Percentiles rank a stretch among this genome's conserved stretches.
Conservation (phyloP, 441 rosid species). For the Viola pubescens region DNA sequence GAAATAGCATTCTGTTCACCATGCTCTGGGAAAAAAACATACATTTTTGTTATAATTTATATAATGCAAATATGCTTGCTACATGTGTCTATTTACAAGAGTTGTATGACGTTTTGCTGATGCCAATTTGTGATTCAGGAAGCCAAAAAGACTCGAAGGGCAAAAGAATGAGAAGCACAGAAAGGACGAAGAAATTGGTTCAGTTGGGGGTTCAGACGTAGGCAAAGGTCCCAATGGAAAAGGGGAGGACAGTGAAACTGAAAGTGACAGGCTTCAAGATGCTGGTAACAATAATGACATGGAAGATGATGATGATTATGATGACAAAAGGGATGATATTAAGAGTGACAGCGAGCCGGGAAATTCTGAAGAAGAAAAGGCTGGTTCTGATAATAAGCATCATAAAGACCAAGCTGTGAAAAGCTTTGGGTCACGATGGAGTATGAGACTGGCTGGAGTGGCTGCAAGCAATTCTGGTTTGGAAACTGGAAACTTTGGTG, state of each 20-base stretch:
- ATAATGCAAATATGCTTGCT: too few species aligned
- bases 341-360: slow-evolving; percentile 9
- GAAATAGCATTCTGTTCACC: too few species aligned
- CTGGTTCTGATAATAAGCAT: slow-evolving; percentile 12
- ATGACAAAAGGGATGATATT: slow-evolving; percentile 18
- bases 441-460: slow-evolving; percentile 32
- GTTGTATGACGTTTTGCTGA: neutral
- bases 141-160: slow-evolving; percentile 21
- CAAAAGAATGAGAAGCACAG: slow-evolving; percentile 16
- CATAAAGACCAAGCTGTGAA: slow-evolving; percentile 17
- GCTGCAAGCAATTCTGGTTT: slow-evolving; percentile 15
- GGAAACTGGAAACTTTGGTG: slow-evolving; percentile 28
- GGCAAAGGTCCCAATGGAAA: slow-evolving; percentile 18
- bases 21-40: too few species aligned
- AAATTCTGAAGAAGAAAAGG: slow-evolving; percentile 19
- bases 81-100: too few species aligned
- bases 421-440: slow-evolving; percentile 25
- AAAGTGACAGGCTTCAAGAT: slow-evolving; percentile 22
- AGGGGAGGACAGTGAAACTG: slow-evolving; percentile 18
- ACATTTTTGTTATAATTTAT: too few species aligned
- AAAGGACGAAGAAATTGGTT: slow-evolving; percentile 15
- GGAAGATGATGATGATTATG: slow-evolving; percentile 19
- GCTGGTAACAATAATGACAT: slow-evolving; percentile 10
- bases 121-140: slow-evolving; percentile 27
- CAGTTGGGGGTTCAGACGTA: slow-evolving; percentile 16